These are phyloP conservation scores for Diaporthe vexans DNA, from an alignment of 2,329 filamentous ascomycete species.

Conservation along the genomic window DNA sequence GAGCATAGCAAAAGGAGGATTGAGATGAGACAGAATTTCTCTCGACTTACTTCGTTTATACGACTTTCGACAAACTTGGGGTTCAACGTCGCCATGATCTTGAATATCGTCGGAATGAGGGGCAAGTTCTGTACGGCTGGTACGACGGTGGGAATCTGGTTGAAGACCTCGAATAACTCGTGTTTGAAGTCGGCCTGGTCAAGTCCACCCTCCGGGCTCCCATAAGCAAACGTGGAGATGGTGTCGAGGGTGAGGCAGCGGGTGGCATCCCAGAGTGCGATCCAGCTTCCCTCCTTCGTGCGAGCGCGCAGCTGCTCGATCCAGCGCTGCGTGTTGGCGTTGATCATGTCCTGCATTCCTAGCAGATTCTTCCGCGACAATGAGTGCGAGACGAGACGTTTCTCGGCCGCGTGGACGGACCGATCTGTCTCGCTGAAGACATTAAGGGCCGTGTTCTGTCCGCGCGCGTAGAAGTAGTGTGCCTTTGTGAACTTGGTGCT, in stretches of 20 bases:
- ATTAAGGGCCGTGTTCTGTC: background rate
- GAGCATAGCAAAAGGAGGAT: background rate
- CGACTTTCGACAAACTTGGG: background rate
- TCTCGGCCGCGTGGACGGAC: background rate
- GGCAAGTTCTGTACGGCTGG: background rate
- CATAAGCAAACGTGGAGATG: background rate
- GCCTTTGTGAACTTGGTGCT: conserved; percentile 3
- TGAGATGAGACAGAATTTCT: background rate
- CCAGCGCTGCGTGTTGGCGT: background rate
- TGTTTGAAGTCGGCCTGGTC: background rate
- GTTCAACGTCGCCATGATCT: background rate
- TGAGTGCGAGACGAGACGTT: background rate
- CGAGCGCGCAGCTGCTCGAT: background rate
- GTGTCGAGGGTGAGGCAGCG: background rate
- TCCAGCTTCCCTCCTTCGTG: background rate
- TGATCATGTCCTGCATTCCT: conserved; percentile 11
- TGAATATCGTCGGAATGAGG: background rate
- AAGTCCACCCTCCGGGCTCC: background rate
- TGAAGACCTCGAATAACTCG: background rate
- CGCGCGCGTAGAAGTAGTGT: background rate
- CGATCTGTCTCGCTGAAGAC: background rate
- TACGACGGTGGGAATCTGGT: background rate
- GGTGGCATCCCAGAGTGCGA: conserved; percentile 3
- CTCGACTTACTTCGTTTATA: background rate
- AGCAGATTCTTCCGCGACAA: background rate